These are phyloP conservation scores for Lepidium didymum DNA, from an alignment of 345 rosid genomes.

Conservation along the genomic window DNA sequence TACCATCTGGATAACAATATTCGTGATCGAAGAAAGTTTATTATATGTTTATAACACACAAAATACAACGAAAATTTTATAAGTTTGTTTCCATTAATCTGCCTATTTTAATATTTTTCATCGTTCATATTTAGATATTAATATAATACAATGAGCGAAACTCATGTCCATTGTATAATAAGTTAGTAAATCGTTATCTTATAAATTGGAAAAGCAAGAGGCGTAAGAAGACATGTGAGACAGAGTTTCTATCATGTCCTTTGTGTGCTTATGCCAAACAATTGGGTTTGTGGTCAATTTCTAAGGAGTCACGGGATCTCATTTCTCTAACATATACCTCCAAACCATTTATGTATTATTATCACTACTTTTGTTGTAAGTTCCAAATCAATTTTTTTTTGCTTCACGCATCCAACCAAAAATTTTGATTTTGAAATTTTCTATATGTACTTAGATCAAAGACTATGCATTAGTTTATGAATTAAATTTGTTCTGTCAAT, in stretches of 20 bases:
- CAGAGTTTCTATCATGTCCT: constrained; percentile 22
- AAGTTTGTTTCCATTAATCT: too few species aligned
- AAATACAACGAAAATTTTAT: too few species aligned
- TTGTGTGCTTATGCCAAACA: constrained; percentile 9
- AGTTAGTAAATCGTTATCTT: neutral
- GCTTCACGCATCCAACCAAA: neutral
- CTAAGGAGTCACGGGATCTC: constrained; percentile 25
- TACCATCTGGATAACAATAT: too few species aligned
- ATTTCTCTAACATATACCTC: constrained; percentile 11
- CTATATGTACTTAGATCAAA: neutral
- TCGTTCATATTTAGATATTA: neutral
- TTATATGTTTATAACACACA: too few species aligned
- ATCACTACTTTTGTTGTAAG: neutral
- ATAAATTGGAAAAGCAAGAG: neutral
- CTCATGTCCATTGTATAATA: neutral
- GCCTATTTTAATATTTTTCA: too few species aligned
- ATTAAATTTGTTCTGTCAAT: neutral
- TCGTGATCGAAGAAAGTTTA: too few species aligned
- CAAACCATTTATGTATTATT: neutral
- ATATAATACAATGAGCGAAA: neutral
- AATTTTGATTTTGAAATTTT: neutral
- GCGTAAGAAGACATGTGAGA: constrained; percentile 22
- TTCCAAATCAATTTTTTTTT: neutral
- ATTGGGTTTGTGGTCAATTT: constrained; percentile 20
- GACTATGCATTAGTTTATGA: neutral